Percentiles rank a stretch among this genome's conserved stretches.
These are phyloP conservation scores for Coccomyxa subellipsoidea DNA, from an alignment of 163 green algal genomes.

Conservation along the genomic window DNA sequence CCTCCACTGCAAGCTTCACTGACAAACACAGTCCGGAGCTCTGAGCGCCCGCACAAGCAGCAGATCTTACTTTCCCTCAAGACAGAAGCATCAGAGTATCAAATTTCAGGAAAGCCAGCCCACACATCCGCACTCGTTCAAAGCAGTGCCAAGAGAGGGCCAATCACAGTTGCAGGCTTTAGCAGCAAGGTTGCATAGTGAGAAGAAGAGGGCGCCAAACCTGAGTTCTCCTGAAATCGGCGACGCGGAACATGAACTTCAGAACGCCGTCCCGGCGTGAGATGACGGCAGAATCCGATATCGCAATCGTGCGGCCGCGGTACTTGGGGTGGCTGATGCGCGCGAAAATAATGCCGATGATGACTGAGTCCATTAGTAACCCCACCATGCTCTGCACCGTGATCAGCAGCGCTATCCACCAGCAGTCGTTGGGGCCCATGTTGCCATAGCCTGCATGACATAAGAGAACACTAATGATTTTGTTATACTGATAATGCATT, in stretches of 20 bases:
- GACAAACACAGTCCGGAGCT: too few relatives aligned
- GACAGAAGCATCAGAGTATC: too few relatives aligned
- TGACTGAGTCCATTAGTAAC: constrained; percentile 56
- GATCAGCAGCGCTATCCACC: constrained; percentile 57
- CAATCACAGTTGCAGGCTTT: too few relatives aligned
- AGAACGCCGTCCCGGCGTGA: constrained; percentile 77
- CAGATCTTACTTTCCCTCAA: too few relatives aligned
- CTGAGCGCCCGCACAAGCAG: too few relatives aligned
- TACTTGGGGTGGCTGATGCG: constrained; percentile 83
- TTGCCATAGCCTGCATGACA: background rate
- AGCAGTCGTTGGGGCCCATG: constrained; percentile 48
- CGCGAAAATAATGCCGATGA: constrained; percentile 72
- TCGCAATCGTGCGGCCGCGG: constrained; percentile 74
- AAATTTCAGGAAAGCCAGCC: too few relatives aligned
- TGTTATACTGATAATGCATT: too few relatives aligned
- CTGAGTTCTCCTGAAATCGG: constrained; percentile 54
- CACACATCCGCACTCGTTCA: too few relatives aligned
- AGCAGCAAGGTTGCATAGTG: too few relatives aligned
- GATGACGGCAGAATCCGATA: constrained; percentile 77
- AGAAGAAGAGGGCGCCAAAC: too few relatives aligned
- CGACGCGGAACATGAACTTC: constrained; percentile 91
- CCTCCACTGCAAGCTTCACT: too few relatives aligned
- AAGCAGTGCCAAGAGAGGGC: too few relatives aligned
- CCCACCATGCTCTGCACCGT: constrained; percentile 67
- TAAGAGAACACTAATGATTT: background rate